These are phyloP conservation scores for Candida boleticola DNA, from an alignment of 805 yeast genomes.

Conservation along the genomic window DNA sequence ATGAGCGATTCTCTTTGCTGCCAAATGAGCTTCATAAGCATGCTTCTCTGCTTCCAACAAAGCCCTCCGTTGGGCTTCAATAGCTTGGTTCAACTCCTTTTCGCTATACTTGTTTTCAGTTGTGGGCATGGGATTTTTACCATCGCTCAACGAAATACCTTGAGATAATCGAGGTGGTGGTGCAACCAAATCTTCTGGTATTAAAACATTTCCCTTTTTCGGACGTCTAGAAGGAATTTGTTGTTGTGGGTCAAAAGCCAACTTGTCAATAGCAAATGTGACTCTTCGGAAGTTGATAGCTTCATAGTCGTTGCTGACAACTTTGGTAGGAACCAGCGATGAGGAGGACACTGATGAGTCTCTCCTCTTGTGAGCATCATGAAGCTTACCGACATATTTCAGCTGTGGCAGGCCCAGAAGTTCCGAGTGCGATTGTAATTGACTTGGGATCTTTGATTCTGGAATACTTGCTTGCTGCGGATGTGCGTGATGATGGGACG, in stretches of 20 bases:
- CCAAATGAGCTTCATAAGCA: slow-evolving; percentile 71
- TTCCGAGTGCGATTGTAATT: not conserved
- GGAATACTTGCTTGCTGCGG: not conserved
- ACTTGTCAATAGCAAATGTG: slow-evolving; percentile 71
- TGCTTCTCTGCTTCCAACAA: slow-evolving; percentile 64
- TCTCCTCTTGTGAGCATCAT: not conserved
- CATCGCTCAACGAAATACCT: slow-evolving; percentile 57
- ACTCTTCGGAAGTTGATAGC: slow-evolving; percentile 51
- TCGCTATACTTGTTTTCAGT: slow-evolving; percentile 34
- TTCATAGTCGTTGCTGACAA: slow-evolving; percentile 18
- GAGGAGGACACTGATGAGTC: not conserved
- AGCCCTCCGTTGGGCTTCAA: slow-evolving; percentile 56
- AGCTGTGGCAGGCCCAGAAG: not conserved
- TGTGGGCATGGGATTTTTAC: slow-evolving; percentile 21
- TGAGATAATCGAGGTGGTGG: slow-evolving; percentile 62
- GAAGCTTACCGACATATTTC: not conserved
- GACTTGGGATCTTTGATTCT: not conserved
- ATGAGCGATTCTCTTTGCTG: slow-evolving; percentile 66
- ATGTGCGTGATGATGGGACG: not conserved
- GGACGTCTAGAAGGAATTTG: slow-evolving; percentile 61
- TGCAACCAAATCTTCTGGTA: slow-evolving; percentile 65
- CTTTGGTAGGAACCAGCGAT: not conserved
- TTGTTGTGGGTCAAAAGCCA: slow-evolving; percentile 73
- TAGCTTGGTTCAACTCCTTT: slow-evolving; percentile 52
- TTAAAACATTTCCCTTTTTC: slow-evolving; percentile 47